Evolutionary conservation across 768 basidiomycete species (phyloP).

Genomic region (Phanerodontia chrysosporium): DNA sequence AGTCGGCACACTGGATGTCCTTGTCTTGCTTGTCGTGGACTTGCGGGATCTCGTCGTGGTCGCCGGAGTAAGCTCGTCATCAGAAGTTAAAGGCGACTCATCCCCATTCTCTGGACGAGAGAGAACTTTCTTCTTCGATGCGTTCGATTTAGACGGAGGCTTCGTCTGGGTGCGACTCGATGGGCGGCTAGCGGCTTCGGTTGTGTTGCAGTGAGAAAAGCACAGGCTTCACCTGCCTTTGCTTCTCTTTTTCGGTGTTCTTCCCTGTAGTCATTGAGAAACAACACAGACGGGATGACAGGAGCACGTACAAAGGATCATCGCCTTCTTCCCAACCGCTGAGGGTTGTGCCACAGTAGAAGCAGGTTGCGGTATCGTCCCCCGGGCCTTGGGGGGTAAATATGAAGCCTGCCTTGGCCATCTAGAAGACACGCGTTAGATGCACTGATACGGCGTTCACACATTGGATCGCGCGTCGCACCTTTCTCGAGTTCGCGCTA

Average conservation of each 20-base stretch:
- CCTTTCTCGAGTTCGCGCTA: constrained; percentile 70
- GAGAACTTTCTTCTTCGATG: constrained; percentile 15
- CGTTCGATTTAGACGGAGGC: constrained; percentile 19
- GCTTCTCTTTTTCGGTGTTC: constrained; percentile 69
- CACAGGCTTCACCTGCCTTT: constrained; percentile 39
- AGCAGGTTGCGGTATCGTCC: constrained; percentile 81
- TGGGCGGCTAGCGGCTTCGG: constrained; percentile 14
- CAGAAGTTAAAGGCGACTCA: constrained; percentile 12
- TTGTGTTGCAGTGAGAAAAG: constrained; percentile 35
- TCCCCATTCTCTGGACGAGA: constrained; percentile 8
- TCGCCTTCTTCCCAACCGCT: constrained; percentile 87
- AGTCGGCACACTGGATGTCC: constrained; percentile 17
- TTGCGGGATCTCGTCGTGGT: constrained; percentile 6
- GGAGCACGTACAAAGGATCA: constrained; percentile 70
- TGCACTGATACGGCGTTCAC: background rate
- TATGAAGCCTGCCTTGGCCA: constrained; percentile 88
- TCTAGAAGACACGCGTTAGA: constrained; percentile 38
- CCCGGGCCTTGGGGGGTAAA: constrained; percentile 63
- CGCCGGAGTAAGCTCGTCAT: constrained; percentile 23
- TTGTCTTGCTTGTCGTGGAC: constrained; percentile 11
- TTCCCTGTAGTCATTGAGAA: constrained; percentile 39
- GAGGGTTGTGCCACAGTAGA: constrained; percentile 77
- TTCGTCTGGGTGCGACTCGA: constrained; percentile 18
- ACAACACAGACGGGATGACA: background rate
- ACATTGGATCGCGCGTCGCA: constrained; percentile 19